phyloP scores from a whole-genome alignment of 78 protist species.

The Dictyostelium purpureum region DNA sequence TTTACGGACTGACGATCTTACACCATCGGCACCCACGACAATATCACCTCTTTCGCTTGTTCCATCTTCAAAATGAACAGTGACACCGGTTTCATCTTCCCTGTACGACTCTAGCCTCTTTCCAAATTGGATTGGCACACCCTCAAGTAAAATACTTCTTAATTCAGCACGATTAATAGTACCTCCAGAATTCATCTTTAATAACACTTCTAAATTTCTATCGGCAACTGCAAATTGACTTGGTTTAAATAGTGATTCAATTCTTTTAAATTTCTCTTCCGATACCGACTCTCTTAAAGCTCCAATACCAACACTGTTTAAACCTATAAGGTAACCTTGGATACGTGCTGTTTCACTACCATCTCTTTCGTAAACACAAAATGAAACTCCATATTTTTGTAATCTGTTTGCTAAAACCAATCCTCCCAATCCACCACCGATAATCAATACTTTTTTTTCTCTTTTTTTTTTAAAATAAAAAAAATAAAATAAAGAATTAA shows the following conservation, averaged over 20 bases:
- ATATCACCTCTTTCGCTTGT: conserved; percentile 16
- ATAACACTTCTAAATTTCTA: not conserved
- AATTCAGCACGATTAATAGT: not conserved
- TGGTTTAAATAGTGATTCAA: not conserved
- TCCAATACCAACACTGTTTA: not conserved
- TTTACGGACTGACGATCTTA: not conserved
- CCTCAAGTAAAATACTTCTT: not conserved
- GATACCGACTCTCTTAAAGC: not conserved
- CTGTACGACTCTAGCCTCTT: not conserved
- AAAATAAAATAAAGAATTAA: no score
- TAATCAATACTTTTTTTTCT: conserved; percentile 1
- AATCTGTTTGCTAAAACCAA: conserved; percentile 13
- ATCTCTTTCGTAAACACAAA: conserved; percentile 28
- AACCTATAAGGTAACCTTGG: conserved; percentile 26
- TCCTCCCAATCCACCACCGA: conserved; percentile 39
- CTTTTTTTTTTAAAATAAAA: not conserved
- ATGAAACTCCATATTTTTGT: not conserved
- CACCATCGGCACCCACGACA: conserved; percentile 13
- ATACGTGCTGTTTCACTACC: not conserved
- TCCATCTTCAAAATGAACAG: conserved; percentile 22
- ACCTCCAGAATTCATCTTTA: not conserved
- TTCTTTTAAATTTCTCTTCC: not conserved
- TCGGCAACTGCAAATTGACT: not conserved
- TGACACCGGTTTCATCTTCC: not conserved
- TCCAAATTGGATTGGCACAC: not conserved